Evolutionary conservation across 2,329 filamentous ascomycete genomes (phyloP).

Genomic region (Stromatinia cepivora): DNA sequence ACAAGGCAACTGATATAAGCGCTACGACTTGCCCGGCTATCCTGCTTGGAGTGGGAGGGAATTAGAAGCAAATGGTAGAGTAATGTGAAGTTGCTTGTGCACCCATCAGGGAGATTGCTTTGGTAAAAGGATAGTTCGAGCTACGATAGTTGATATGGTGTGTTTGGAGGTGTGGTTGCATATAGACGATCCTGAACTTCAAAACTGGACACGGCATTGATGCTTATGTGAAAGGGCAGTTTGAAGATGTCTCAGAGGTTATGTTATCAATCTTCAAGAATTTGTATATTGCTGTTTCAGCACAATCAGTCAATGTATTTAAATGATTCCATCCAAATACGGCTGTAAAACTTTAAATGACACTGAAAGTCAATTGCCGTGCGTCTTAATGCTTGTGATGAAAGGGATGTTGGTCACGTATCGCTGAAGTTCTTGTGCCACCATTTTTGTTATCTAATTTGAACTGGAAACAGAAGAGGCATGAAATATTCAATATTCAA

Average conservation of each 20-base stretch:
- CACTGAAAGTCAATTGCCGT: neutral
- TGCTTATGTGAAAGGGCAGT: neutral
- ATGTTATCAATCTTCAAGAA: neutral
- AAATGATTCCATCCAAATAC: neutral
- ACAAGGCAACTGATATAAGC: neutral
- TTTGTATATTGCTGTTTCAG: too few relatives aligned
- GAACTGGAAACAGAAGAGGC: neutral
- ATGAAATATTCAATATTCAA: neutral
- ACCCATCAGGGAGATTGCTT: neutral
- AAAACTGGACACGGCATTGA: neutral
- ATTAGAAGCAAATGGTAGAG: neutral
- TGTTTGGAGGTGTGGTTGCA: neutral
- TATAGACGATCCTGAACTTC: neutral
- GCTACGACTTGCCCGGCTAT: neutral
- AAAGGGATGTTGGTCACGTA: neutral
- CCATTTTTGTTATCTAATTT: neutral
- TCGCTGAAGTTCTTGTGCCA: neutral
- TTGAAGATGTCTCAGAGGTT: neutral
- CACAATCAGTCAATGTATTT: neutral
- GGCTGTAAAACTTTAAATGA: conserved; percentile 5
- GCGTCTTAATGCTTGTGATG: neutral
- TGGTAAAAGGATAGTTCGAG: neutral
- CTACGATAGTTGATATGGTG: neutral
- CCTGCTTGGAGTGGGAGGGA: neutral
- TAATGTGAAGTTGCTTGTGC: neutral